Evolutionary conservation across 306 rosid species (phyloP), one percentile per base, ranked within the genome.

Genomic region (Rosa chinensis): DNA sequence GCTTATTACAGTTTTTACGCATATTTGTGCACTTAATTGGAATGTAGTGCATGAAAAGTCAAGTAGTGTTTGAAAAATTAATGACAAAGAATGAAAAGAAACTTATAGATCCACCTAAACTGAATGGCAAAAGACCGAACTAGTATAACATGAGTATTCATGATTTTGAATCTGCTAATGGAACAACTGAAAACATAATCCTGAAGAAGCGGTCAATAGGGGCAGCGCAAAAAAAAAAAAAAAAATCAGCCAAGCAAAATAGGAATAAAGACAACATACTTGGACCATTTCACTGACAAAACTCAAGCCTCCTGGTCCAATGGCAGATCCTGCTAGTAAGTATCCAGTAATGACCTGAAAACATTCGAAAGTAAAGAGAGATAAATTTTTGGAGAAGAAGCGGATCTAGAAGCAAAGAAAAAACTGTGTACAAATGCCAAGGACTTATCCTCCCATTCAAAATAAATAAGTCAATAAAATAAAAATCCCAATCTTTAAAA

Each of bases 261-360:
- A 82, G 80, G 72, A 43, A 68, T 68, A 74, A 76, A 76, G 79
- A 80, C 42, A 77, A 86, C 99, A 71, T 91, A 95, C 98, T 84
- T 91, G 99, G 83, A 95, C 99, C 98, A 93, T 93, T 88, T 93
- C 99, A 81, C 97, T 91, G 72, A 95, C 92, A 93, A 90, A 91
- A 81, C 94, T 91, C 83, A 95, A 88, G 75, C 98, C 98, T 53
- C 97, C 99, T 3, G 99, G 99, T 75, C 99, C 98, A 78, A 93
- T 89, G 75, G 92, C 10, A 61, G 99, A 95, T 81, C 98, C 96
- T 52, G 99, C 99, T 17, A 93, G 86, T 77, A 95, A 85, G 87
- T 95, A 93, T 88, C 99, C 97, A 76, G 96, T 85, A 83, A 95
- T 86, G 79, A 95, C 98, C 97, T 91, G 85, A 74, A 86, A 84